These are phyloP conservation scores for Tilletia walkeri DNA, from an alignment of 1,284 basidiomycete genomes.

Conservation along the genomic window DNA sequence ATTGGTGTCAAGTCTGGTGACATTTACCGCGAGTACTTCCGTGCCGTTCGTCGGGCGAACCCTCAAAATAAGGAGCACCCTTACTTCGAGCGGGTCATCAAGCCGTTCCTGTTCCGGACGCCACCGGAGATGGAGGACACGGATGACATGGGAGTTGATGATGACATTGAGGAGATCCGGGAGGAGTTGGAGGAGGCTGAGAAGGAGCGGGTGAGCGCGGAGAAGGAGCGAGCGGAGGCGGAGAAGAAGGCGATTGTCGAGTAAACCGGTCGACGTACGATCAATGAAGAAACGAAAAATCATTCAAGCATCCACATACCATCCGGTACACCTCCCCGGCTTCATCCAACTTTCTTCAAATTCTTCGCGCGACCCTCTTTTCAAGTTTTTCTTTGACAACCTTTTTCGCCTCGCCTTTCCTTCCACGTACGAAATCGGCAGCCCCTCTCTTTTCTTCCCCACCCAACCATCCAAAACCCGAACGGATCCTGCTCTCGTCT, in stretches of 20 bases:
- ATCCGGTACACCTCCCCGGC: too few species aligned
- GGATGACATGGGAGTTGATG: conserved; percentile 59
- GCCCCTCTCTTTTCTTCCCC: too few species aligned
- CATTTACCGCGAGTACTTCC: conserved; percentile 52
- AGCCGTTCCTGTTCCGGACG: conserved; percentile 61
- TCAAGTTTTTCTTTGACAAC: too few species aligned
- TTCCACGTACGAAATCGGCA: too few species aligned
- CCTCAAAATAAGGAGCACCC: conserved; percentile 57
- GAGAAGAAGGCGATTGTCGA: conserved; percentile 16
- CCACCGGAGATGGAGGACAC: conserved; percentile 56
- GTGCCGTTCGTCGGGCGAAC: conserved; percentile 49
- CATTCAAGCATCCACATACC: too few species aligned
- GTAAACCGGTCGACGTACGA: neutral
- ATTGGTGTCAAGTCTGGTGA: conserved; percentile 57
- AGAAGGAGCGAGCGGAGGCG: conserved; percentile 20
- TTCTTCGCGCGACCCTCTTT: too few species aligned
- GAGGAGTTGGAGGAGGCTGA: conserved; percentile 50
- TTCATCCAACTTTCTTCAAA: too few species aligned
- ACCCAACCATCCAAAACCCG: too few species aligned
- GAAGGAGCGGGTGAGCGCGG: conserved; percentile 24
- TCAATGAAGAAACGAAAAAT: too few species aligned
- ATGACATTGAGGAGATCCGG: conserved; percentile 58
- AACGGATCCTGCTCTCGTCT: too few species aligned
- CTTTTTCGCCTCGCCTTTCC: too few species aligned
- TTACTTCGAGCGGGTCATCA: conserved; percentile 63